Evolutionary conservation across 1,284 basidiomycete species (phyloP), one percentile per base, ranked within the genome.

Genomic region (Melampsora medusae): DNA sequence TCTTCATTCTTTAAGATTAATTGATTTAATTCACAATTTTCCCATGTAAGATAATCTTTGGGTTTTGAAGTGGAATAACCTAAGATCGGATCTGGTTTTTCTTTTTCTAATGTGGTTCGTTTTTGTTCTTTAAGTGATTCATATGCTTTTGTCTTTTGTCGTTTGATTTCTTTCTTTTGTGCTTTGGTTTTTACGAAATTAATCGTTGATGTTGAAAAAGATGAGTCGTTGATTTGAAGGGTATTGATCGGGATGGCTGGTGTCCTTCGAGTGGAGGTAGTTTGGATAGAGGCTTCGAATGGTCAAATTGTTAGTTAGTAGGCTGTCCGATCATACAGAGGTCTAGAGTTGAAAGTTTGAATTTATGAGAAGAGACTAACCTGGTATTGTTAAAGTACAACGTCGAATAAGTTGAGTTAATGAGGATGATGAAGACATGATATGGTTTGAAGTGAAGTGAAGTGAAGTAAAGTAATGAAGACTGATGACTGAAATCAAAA

Each of bases 1-100:
- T 73, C 70, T 38, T 73, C 62, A 31, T 73, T 73, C 19, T 73
- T 73, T 22, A 73, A 12, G 17, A 75, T 67, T n/a, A 75, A 46
- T 59, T 67, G 64, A 59, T 60, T 67, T 10, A 75, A 46, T 59
- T 75, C 72, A 48, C 65, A 75, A 2, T 67, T 61, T 25, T 67
- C 64, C 72, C 72, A 75, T 7, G 25, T 17, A 16, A 75, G 33
- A 59, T 75, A 50, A 46, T 22, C 72, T 9, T 75, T 75, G 25
- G 64, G 35, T 33, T 67, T 60, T 14, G 35, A 65, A 59, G 72
- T 67, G 2, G 72, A 67, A 67, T 75, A 75, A 59, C 72, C 72
- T 28, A 75, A 48, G 38, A 75, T 67, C 14, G 72, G 72, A 67
- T 75, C 65, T 2, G 72, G 72, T 50, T 73, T 73, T 31, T 35